Evolutionary conservation across 169 alveolate genomes (phyloP).

Genomic region (Plasmodium vivax): DNA sequence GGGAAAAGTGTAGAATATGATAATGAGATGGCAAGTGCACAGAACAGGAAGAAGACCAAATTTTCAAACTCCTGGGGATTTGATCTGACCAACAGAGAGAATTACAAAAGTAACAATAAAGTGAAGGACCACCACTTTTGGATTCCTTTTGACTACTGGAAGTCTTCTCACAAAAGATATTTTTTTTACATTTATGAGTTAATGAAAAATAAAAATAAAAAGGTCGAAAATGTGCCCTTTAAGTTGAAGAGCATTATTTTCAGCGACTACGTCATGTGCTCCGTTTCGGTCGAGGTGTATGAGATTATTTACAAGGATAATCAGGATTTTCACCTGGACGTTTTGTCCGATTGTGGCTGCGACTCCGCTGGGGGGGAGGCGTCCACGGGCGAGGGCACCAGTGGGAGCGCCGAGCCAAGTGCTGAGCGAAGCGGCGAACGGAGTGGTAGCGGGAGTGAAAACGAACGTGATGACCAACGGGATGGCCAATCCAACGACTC

Average conservation of each 20-base stretch:
- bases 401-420: not conserved
- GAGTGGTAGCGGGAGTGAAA: not conserved
- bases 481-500: not conserved
- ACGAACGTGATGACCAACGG: not conserved
- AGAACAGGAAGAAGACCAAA: constrained; percentile 18
- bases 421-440: not conserved
- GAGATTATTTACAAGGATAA: constrained; percentile 68
- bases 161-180: constrained; percentile 73
- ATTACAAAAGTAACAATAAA: constrained; percentile 36
- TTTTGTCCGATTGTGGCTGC: constrained; percentile 6
- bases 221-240: constrained; percentile 47
- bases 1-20: constrained; percentile 31
- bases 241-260: constrained; percentile 66
- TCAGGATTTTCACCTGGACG: constrained; percentile 12
- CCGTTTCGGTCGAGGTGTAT: constrained; percentile 66
- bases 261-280: constrained; percentile 56
- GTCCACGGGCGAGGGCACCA: not conserved
- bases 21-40: constrained; percentile 19
- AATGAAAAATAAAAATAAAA: constrained; percentile 70
- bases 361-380: not conserved
- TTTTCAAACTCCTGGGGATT: constrained; percentile 73
- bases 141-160: constrained; percentile 76
- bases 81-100: constrained; percentile 37
- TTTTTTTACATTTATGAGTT: constrained; percentile 64
- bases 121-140: constrained; percentile 74